phyloP scores from a whole-genome alignment of 306 rosid species.

The Acacia melanoxylon region DNA sequence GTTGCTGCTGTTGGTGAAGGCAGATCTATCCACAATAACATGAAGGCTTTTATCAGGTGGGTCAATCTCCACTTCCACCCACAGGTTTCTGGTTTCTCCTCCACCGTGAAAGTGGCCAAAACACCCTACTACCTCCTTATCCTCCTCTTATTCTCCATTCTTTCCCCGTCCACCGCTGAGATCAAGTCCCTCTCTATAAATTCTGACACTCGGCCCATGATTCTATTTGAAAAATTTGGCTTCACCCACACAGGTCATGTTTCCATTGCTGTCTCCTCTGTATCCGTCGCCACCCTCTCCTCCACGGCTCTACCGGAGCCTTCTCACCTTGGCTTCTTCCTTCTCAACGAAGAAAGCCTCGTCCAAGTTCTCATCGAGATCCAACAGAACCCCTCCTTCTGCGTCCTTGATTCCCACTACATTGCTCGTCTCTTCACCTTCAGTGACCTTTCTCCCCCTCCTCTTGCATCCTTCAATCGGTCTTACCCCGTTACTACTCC shows the following conservation, averaged over 20 bases:
- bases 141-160: slow-evolving; percentile 29
- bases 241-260: slow-evolving; percentile 83
- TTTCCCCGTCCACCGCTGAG: slow-evolving; percentile 57
- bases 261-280: slow-evolving; percentile 50
- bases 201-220: slow-evolving; percentile 74
- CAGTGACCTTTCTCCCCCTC: slow-evolving; percentile 79
- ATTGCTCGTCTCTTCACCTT: slow-evolving; percentile 55
- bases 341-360: slow-evolving; percentile 75
- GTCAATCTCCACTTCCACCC: background rate
- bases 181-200: slow-evolving; percentile 69
- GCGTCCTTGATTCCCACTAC: slow-evolving; percentile 71
- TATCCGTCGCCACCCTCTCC: slow-evolving; percentile 43
- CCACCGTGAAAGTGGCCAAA: slow-evolving; percentile 43
- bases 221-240: slow-evolving; percentile 84
- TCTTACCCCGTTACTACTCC: slow-evolving; percentile 62
- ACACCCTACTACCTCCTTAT: slow-evolving; percentile 35
- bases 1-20: slow-evolving; percentile 97
- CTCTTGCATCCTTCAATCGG: slow-evolving; percentile 42
- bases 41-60: slow-evolving; percentile 96
- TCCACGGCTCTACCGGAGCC: slow-evolving; percentile 31
- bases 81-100: background rate
- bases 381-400: slow-evolving; percentile 68
- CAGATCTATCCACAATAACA: slow-evolving; percentile 90
- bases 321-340: slow-evolving; percentile 79
- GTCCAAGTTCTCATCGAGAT: slow-evolving; percentile 84